Evolutionary conservation across 1,284 basidiomycete species (phyloP), one percentile per base, ranked within the genome.

Genomic region (Schizophyllum amplum): DNA sequence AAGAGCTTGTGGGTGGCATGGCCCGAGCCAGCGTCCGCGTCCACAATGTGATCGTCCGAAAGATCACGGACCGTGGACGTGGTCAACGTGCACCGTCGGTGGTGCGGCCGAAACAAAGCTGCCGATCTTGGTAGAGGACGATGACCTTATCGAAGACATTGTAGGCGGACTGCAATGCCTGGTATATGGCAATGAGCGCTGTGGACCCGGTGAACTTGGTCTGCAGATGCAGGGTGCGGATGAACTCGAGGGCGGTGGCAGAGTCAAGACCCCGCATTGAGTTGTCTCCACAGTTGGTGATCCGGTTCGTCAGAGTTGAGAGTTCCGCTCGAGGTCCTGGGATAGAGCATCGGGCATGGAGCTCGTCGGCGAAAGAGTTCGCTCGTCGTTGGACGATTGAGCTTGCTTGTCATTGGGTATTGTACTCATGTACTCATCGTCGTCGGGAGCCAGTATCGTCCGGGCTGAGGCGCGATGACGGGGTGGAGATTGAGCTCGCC

Each of bases 161-260:
- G 58, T 75, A 80, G 4, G 81, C 68, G 6, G 69, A 68, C 63
- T 82, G 84, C 58, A 75, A 80, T 49, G 81, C 83, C 71, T 90
- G 89, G 67, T 90, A 90, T 52, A 90, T 79, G 1, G 83, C 82
- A 22, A 87, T 82, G 51, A 89, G 75, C 24, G 81, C 83, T 6
- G 84, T 71, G 46, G 75, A 68, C 24, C 70, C 71, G n/a, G 75
- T 65, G 13, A 84, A 66, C 64, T 88, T 80, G 1, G 85, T 83
- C 4, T 81, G 74, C 4, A 82, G 77, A 5, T 86, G 81, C 26
- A 90, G 69, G 6, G 80, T 76, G 50, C 80, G 77, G 55, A 79
- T 79, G 60, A 81, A 87, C 66, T 85, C 81, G 17, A 88, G 72
- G 0, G 87, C 87, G 0, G 86, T 90, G 33, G 80, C 80, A 2